Evolutionary conservation across 345 rosid genomes (phyloP).

Genomic region (Microcos paniculata): DNA sequence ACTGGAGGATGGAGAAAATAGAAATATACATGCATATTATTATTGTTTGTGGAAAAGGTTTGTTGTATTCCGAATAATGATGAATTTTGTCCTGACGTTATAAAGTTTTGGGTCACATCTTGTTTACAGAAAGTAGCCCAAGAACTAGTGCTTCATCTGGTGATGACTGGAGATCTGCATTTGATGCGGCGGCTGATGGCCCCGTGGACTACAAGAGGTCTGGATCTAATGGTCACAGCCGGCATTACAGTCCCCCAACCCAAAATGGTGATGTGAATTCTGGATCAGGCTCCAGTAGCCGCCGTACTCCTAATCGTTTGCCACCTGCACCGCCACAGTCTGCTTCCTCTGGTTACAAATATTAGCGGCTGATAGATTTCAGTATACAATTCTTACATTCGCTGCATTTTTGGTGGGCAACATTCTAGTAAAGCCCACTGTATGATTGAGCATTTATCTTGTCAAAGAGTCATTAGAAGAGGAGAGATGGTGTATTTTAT

Average conservation of each 20-base stretch:
- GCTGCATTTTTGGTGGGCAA: slow-evolving; percentile 13
- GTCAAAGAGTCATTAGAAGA: slow-evolving; percentile 9
- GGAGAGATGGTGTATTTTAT: slow-evolving; percentile 12
- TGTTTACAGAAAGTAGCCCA: slow-evolving; percentile 75
- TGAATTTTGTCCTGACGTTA: not conserved
- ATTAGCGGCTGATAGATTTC: slow-evolving; percentile 10
- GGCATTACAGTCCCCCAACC: slow-evolving; percentile 49
- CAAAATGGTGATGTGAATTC: slow-evolving; percentile 70
- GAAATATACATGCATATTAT: not conserved
- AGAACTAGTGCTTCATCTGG: slow-evolving; percentile 56
- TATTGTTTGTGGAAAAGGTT: not conserved
- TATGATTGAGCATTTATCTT: slow-evolving; percentile 7
- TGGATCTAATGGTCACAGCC: slow-evolving; percentile 58
- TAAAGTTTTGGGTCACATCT: not conserved
- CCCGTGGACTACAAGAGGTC: slow-evolving; percentile 43
- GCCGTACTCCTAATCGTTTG: slow-evolving; percentile 72
- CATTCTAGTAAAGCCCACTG: slow-evolving; percentile 14
- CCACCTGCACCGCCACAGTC: slow-evolving; percentile 71
- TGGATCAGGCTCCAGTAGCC: slow-evolving; percentile 47
- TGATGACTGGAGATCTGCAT: slow-evolving; percentile 93
- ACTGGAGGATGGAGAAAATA: too few relatives aligned
- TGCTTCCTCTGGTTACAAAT: slow-evolving; percentile 24
- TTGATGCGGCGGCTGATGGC: slow-evolving; percentile 77
- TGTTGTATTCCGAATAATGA: not conserved
- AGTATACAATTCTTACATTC: not conserved